Conservation (phyloP, 2,329 filamentous ascomycete genomes). For the Alternaria dauci region DNA sequence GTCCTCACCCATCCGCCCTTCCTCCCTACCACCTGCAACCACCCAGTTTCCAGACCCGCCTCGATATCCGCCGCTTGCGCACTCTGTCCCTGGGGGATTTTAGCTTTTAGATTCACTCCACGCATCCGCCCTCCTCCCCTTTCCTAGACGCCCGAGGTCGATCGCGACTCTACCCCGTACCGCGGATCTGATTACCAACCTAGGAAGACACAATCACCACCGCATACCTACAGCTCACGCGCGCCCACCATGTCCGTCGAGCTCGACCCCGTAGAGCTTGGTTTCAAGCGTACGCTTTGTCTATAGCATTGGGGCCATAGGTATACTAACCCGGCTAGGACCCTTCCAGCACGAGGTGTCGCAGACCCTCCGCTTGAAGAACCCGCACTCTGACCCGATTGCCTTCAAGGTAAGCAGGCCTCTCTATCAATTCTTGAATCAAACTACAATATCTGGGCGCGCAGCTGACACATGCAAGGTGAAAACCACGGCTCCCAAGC, state of each 20-base stretch:
- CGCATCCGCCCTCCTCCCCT: conserved; percentile 10
- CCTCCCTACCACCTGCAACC: conserved; percentile 19
- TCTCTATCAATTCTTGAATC: neutral
- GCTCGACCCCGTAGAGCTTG: conserved; percentile 88
- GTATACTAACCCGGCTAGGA: conserved; percentile 54
- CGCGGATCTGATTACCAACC: conserved; percentile 43
- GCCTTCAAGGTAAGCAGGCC: conserved; percentile 69
- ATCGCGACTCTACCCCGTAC: conserved; percentile 25
- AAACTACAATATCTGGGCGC: neutral
- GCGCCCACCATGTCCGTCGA: conserved; percentile 84
- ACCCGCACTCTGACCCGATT: conserved; percentile 65
- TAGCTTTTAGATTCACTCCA: conserved; percentile 4
- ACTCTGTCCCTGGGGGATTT: neutral
- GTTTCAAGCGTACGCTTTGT: conserved; percentile 81
- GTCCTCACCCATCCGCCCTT: conserved; percentile 14
- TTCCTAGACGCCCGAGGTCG: conserved; percentile 15
- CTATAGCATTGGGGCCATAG: neutral
- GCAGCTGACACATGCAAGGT: conserved; percentile 66
- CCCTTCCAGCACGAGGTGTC: conserved; percentile 71
- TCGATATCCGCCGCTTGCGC: conserved; percentile 10
- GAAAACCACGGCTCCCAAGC: conserved; percentile 98
- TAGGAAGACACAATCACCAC: conserved; percentile 21
- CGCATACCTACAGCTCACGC: conserved; percentile 18
- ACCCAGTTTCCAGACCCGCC: conserved; percentile 10
- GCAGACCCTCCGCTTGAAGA: conserved; percentile 67